phyloP scores from a whole-genome alignment of 257 asterid genomes.

The Galeopsis tetrahit region DNA sequence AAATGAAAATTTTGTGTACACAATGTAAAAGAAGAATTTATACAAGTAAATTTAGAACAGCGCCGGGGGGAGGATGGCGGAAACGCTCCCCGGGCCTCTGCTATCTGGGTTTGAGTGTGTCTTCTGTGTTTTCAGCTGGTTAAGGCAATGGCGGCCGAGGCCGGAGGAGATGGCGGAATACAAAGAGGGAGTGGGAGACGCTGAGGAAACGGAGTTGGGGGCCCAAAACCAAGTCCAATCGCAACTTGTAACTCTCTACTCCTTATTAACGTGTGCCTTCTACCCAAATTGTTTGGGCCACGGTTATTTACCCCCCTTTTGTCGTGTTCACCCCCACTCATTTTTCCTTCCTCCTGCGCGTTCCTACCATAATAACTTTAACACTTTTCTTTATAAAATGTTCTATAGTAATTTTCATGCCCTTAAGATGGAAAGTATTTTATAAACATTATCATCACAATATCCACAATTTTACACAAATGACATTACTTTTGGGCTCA shows the following conservation, averaged over 20 bases:
- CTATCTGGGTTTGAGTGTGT: constrained; percentile 14
- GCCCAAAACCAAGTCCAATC: constrained; percentile 42
- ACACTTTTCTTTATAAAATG: too few species aligned
- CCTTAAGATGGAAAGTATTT: too few species aligned
- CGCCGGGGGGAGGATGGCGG: constrained; percentile 7
- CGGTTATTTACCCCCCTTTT: too few species aligned
- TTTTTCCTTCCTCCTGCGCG: too few species aligned
- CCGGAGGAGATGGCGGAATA: constrained; percentile 41
- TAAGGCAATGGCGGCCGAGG: constrained; percentile 31
- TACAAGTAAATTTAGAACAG: background rate
- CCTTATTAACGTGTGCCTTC: too few species aligned
- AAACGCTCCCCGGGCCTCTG: constrained; percentile 19
- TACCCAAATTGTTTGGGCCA: background rate
- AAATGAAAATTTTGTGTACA: constrained; percentile 24
- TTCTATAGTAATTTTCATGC: too few species aligned
- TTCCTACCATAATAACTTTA: too few species aligned
- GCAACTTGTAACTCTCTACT: background rate
- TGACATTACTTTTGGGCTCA: too few species aligned
- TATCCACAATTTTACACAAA: too few species aligned
- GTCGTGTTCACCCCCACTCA: too few species aligned
- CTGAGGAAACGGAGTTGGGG: constrained; percentile 32
- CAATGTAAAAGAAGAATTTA: constrained; percentile 5
- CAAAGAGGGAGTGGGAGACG: constrained; percentile 28
- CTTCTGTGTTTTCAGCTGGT: constrained; percentile 21
- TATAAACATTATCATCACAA: too few species aligned